phyloP scores from a whole-genome alignment of 345 rosid genomes.

The Zanthoxylum bungeanum region DNA sequence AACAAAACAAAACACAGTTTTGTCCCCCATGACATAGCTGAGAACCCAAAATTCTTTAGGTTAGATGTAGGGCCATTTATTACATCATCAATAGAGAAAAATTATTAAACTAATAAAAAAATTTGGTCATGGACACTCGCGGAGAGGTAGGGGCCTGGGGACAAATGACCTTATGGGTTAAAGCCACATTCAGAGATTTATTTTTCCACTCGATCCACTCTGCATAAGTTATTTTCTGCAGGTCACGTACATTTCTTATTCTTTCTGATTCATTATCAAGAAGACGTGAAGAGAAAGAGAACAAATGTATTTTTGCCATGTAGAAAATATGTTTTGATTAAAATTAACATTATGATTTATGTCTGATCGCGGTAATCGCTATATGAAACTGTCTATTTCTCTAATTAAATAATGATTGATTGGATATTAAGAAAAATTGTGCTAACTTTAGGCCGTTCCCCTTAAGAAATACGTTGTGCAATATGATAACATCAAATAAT shows the following conservation, averaged over 20 bases:
- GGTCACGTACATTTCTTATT: neutral
- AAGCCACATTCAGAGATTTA: neutral
- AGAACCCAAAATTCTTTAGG: too few species aligned
- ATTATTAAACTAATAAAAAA: neutral
- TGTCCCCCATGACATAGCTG: too few species aligned
- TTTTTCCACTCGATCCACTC: neutral
- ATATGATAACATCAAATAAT: too few species aligned
- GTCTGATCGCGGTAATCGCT: slow-evolving; percentile 1
- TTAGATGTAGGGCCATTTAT: slow-evolving; percentile 12
- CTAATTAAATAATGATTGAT: neutral
- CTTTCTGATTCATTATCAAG: neutral
- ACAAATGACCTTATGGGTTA: slow-evolving; percentile 4
- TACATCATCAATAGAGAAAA: slow-evolving; percentile 14
- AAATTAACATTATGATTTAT: slow-evolving; percentile 2
- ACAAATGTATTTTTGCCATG: too few species aligned
- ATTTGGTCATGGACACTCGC: neutral
- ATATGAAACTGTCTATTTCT: neutral
- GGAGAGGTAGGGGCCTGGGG: slow-evolving; percentile 6
- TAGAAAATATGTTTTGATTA: neutral
- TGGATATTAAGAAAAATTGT: too few species aligned
- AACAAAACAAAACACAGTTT: too few species aligned
- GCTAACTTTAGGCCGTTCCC: too few species aligned
- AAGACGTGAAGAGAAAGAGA: neutral
- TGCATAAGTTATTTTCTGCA: neutral
- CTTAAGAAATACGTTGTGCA: too few species aligned